A percentile compares a stretch with the other conserved stretches of the same genome.
These are phyloP conservation scores for Phoenix roebelenii DNA, from an alignment of 176 grass and related monocot genomes.

Conservation along the genomic window DNA sequence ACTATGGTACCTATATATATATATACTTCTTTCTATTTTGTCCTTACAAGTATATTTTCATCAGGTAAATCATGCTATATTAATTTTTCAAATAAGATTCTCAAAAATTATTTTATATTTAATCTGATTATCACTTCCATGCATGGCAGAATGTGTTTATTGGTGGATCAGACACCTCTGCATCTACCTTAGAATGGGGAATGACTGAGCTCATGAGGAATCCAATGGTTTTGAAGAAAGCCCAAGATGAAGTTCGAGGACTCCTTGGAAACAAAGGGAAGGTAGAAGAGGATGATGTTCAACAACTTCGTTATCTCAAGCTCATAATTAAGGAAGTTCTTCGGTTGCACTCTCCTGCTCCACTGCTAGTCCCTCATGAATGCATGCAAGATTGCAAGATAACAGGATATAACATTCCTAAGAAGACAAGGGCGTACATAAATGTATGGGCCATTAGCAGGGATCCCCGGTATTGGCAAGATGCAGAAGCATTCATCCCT, in stretches of 20 bases:
- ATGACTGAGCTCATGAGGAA: constrained; percentile 34
- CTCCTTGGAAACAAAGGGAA: constrained; percentile 3
- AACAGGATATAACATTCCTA: constrained; percentile 23
- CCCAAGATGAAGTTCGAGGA: constrained; percentile 10
- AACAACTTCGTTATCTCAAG: constrained; percentile 17
- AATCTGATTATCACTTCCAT: too few relatives aligned
- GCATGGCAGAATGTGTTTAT: constrained; percentile 15
- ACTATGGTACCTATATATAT: too few relatives aligned
- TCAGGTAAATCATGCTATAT: too few relatives aligned
- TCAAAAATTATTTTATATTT: too few relatives aligned
- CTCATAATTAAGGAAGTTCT: constrained; percentile 24
- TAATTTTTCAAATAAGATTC: too few relatives aligned
- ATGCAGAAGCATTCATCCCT: constrained; percentile 14
- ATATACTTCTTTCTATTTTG: too few relatives aligned
- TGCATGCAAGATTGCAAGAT: constrained; percentile 6
- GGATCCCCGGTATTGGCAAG: constrained; percentile 21
- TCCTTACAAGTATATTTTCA: too few relatives aligned
- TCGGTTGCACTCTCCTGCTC: not conserved
- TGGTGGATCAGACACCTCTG: constrained; percentile 17
- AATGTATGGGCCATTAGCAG: constrained; percentile 33
- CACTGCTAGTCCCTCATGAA: constrained; percentile 11
- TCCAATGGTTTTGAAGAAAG: not conserved
- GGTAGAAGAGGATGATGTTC: constrained; percentile 11
- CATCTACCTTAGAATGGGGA: constrained; percentile 22
- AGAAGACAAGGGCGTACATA: constrained; percentile 18